A percentile compares a stretch with the other conserved stretches of the same genome.
Conservation (phyloP, 1,284 basidiomycete genomes). For the Naganishia sp. region DNA sequence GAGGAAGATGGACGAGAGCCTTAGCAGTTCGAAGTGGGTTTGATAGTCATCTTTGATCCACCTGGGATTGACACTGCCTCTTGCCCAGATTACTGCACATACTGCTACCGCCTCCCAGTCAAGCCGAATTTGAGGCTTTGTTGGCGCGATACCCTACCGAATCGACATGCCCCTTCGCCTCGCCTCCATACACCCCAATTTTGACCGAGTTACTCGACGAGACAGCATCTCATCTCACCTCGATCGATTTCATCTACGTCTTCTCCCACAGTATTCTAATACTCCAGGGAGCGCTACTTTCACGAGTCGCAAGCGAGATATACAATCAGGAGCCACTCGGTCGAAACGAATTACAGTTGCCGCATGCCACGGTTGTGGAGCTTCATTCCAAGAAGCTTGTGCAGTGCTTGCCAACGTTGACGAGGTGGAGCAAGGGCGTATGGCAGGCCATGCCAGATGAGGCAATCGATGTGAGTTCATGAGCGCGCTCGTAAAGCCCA, state of each 20-base stretch:
- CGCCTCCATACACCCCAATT: slow-evolving; percentile 40
- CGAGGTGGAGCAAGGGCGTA: slow-evolving; percentile 47
- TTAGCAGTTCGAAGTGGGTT: slow-evolving; percentile 19
- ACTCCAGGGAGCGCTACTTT: slow-evolving; percentile 40
- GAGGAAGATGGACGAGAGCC: slow-evolving; percentile 42
- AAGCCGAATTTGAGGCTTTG: slow-evolving; percentile 13
- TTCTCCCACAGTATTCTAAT: slow-evolving; percentile 45
- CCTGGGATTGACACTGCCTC: neutral
- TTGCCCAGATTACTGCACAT: slow-evolving; percentile 44
- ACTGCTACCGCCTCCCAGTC: slow-evolving; percentile 43
- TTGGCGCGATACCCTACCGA: slow-evolving; percentile 10
- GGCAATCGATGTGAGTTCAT: slow-evolving; percentile 47
- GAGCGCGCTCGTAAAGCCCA: too few species aligned
- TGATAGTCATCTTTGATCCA: neutral
- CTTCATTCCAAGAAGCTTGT: slow-evolving; percentile 40
- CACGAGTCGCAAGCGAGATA: slow-evolving; percentile 37
- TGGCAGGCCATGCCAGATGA: slow-evolving; percentile 52
- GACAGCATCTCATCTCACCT: slow-evolving; percentile 43
- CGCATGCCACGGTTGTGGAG: neutral
- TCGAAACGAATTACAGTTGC: neutral
- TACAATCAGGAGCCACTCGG: slow-evolving; percentile 34
- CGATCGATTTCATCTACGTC: slow-evolving; percentile 47
- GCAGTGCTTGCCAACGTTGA: slow-evolving; percentile 49
- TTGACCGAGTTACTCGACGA: slow-evolving; percentile 45
- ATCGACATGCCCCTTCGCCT: slow-evolving; percentile 34